Conservation (phyloP, 768 basidiomycete species). For the Rhodotorula graminis region DNA sequence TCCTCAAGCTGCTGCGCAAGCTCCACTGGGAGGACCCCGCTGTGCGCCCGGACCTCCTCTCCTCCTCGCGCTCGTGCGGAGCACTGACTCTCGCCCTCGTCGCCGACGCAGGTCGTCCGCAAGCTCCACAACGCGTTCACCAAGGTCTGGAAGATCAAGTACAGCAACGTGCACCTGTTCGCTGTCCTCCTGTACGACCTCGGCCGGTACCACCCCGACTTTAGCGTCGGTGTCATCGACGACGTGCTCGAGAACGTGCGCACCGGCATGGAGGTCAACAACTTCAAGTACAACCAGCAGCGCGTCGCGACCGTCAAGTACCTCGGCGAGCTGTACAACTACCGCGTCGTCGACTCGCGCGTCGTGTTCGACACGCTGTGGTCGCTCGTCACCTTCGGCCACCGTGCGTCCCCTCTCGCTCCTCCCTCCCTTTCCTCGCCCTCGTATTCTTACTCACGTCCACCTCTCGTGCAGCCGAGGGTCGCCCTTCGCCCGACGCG, state of each 20-base stretch:
- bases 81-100: not conserved
- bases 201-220: conserved; percentile 84
- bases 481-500: conserved; percentile 75
- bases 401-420: conserved; percentile 62
- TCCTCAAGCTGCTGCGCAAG: conserved; percentile 84
- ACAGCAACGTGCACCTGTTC: conserved; percentile 75
- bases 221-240: conserved; percentile 81
- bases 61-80: not conserved
- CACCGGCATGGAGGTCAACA: conserved; percentile 82
- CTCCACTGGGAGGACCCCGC: conserved; percentile 84
- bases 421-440: not conserved
- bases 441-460: not conserved
- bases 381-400: conserved; percentile 91
- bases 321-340: conserved; percentile 95
- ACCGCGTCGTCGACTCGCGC: conserved; percentile 78
- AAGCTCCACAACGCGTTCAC: conserved; percentile 83
- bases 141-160: conserved; percentile 98
- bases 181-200: conserved; percentile 95
- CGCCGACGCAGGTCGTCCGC: conserved; percentile 51
- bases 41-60: conserved; percentile 40
- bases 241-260: conserved; percentile 91
- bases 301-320: conserved; percentile 88
- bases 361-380: conserved; percentile 91
- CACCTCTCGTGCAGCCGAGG: conserved; percentile 60
- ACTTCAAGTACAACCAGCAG: conserved; percentile 91